Base-by-base conservation (phyloP, 2,329 filamentous ascomycete genomes). In the Aspergillus flavus region DNA sequence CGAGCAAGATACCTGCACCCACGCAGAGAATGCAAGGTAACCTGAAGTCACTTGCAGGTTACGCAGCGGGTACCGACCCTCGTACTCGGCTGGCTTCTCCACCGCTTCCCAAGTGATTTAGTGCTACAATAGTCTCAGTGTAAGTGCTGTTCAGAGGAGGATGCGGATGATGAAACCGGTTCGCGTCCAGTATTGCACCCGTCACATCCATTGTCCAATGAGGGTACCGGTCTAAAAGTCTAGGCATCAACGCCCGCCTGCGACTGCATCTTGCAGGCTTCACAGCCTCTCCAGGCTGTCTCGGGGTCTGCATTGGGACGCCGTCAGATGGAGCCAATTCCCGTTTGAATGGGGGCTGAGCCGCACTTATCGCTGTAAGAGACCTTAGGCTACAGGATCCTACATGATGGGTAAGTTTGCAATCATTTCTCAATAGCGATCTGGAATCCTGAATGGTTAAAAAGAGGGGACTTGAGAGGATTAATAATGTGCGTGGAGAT, bases 281-380 rank as follows among this genome's bases (percentile, higher is more conserved):
- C 58, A 61, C 55, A 58, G 54, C 57, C 50, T 34, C 43, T 39
- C 34, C 12, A 50, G 48, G 7, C 32, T 55, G n/a, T 55, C 55
- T 65, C 64, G 64, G 64, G 61, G 61, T 61, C 64, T 63, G 58
- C 45, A 63, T 65, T 57, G 52, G 63, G 61, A 60, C 30, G 58
- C 54, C 55, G 55, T 54, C 54, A 50, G 46, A 48, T 54, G 50
- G 34, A 36, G 23, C 23, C 32, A 39, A 50, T 50, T 50, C 46
- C 26, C 26, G 26, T 30, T 19, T 19, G 14, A 48, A 52, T 3
- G 41, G 48, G 54, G 61, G 58, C 58, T 59, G 58, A 63, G 61
- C 58, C 61, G 48, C 55, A 62, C 23, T 12, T 39, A 28, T 39
- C 32, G 34, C 50, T n/a, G 7, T 53, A 9, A 32, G 16, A 32